Percentiles rank a stretch among this genome's conserved stretches.
phyloP scores from a whole-genome alignment of 495 filamentous ascomycete species.

The Apiosordaria backusii region DNA sequence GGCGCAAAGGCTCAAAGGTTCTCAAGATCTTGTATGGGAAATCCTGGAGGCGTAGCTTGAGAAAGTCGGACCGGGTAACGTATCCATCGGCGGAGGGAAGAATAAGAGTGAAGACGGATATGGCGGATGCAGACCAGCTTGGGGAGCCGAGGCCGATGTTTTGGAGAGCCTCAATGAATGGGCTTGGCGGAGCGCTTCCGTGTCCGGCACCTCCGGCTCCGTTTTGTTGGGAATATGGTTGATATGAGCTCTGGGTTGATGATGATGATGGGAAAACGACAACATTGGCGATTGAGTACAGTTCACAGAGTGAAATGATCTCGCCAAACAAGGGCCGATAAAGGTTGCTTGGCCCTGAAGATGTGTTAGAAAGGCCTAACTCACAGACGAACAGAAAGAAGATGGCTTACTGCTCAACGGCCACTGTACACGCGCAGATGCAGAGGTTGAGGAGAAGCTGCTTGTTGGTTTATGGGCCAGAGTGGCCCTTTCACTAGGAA shows the following conservation, averaged over 20 bases:
- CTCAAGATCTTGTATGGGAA: constrained; percentile 19
- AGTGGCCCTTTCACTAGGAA: neutral
- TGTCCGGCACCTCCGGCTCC: neutral
- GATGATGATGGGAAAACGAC: constrained; percentile 21
- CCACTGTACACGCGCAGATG: neutral
- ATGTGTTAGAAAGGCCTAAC: neutral
- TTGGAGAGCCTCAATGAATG: constrained; percentile 10
- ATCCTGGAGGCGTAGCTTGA: constrained; percentile 27
- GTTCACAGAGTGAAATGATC: constrained; percentile 17
- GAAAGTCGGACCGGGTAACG: constrained; percentile 21
- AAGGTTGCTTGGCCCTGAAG: neutral
- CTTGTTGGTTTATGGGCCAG: neutral
- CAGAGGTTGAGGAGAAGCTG: neutral
- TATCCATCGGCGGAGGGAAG: constrained; percentile 23
- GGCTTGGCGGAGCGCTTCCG: neutral
- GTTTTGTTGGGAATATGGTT: neutral
- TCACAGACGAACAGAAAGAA: neutral
- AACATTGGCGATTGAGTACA: constrained; percentile 23
- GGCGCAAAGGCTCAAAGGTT: constrained; percentile 9
- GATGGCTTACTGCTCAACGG: constrained; percentile 6
- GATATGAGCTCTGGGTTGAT: neutral
- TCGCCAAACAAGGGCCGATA: constrained; percentile 24
- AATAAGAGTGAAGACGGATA: constrained; percentile 25
- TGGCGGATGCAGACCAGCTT: constrained; percentile 3
- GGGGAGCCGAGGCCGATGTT: constrained; percentile 13